Percentiles rank a stretch among this genome's conserved stretches.
Conservation (phyloP, 805 yeast genomes). For the Barnettozyma salicaria region DNA sequence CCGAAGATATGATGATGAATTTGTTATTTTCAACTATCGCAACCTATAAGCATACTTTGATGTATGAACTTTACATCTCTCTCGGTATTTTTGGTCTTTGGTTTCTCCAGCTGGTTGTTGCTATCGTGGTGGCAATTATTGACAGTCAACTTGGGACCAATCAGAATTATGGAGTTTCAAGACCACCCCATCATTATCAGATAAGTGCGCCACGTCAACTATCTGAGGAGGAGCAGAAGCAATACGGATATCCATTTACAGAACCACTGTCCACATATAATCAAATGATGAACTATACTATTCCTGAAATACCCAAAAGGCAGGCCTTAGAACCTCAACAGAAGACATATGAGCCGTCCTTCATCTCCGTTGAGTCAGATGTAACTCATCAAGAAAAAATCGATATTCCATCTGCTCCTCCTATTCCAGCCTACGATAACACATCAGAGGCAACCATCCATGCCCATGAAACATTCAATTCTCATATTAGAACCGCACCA, state of each 20-base stretch:
- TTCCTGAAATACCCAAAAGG: not conserved
- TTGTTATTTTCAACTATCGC: conserved; percentile 27
- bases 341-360: not conserved
- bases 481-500: no score
- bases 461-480: no score
- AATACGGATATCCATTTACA: conserved; percentile 20
- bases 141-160: conserved; percentile 4
- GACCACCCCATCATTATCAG: not conserved
- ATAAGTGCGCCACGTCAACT: conserved; percentile 21
- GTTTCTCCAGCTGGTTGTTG: conserved; percentile 40
- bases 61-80: conserved; percentile 43
- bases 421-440: no score
- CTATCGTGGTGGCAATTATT: conserved; percentile 17
- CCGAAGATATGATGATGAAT: conserved; percentile 23
- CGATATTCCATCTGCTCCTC: no score
- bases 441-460: no score
- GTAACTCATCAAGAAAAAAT: no score
- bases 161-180: not conserved
- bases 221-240: conserved; percentile 13
- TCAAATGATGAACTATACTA: not conserved
- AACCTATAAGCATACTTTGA: conserved; percentile 32
- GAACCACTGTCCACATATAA: conserved; percentile 6
- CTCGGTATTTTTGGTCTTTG: conserved; percentile 41
- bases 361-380: no score
- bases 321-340: not conserved